Evolutionary conservation across 768 basidiomycete species (phyloP).

Genomic region (Collybiopsis luxurians): DNA sequence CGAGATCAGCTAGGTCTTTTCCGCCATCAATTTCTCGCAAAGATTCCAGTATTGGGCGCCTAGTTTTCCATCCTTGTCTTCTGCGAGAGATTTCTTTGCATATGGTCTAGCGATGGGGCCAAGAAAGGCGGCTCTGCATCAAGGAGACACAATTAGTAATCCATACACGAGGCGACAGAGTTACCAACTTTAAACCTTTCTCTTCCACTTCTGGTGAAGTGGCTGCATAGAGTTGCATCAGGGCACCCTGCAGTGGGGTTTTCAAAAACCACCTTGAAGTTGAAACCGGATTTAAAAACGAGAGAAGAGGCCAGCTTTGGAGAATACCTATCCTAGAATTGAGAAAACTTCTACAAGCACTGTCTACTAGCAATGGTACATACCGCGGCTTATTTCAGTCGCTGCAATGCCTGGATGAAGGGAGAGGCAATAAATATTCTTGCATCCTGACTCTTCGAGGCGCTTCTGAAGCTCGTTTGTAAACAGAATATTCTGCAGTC

Average conservation of each 20-base stretch:
- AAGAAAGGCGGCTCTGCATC: slow-evolving; percentile 6
- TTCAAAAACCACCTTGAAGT: neutral
- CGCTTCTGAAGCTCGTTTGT: slow-evolving; percentile 8
- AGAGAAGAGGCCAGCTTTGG: slow-evolving; percentile 1
- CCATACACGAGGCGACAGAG: neutral
- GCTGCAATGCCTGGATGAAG: slow-evolving; percentile 6
- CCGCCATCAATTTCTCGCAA: slow-evolving; percentile 5
- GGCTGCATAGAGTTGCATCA: slow-evolving; percentile 19
- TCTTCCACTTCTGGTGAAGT: slow-evolving; percentile 16
- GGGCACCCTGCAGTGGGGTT: slow-evolving; percentile 11
- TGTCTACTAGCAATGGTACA: neutral
- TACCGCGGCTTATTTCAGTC: neutral
- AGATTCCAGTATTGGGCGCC: slow-evolving; percentile 7
- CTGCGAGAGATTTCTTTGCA: neutral
- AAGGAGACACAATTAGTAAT: neutral
- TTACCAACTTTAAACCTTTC: slow-evolving; percentile 1
- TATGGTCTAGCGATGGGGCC: neutral
- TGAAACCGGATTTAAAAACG: neutral
- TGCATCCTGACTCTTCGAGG: neutral
- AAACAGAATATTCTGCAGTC: slow-evolving; percentile 7
- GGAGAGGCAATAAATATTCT: neutral
- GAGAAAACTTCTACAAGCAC: neutral
- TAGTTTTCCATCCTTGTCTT: slow-evolving; percentile 6
- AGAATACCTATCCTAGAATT: neutral
- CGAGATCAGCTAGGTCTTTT: neutral